Base-by-base conservation (phyloP, 768 basidiomycete species). In the Pleurotus tuber-regium region DNA sequence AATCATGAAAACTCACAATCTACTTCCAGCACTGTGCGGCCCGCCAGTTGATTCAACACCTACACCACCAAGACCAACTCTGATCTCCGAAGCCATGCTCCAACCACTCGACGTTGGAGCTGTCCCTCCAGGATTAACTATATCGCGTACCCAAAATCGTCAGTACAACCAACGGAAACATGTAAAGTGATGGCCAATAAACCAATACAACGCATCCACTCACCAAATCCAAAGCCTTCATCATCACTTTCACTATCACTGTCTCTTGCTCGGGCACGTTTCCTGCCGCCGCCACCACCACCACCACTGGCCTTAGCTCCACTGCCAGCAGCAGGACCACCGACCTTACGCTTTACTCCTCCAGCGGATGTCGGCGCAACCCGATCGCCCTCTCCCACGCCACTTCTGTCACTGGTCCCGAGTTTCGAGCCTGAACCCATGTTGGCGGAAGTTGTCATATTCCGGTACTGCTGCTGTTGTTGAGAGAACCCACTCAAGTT, bases 51-150 rank as follows among this genome's bases (percentile, higher is more conserved):
- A 44, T 21, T 48, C 46, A 19, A 48, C 31, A 19, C 46, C 46
- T 12, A 48, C 46, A 18, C 46, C 46, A 35, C 16, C 46, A n/a
- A 48, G 29, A 4, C 46, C 46, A 12, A 48, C 46, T 35, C 46
- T 31, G n/a, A 48, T 48, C 46, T 48, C 46, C 16, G 46, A 48
- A 31, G 46, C 46, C 46, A 48, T 48, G 31, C 46, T 48, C 46
- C 46, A 48, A 12, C 30, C 31, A 10, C 30, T 23, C 23, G 40
- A 23, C 9, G 40, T 19, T 38, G 35, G 35, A 8, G 35, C n/a
- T 18, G 35, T 12, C n/a, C 21, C n/a, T 24, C 41, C 46, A 18
- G 23, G 1, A 48, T 48, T 48, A 18, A 36, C 31, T 33, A 24
- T 24, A 21, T 21, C 14, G 23, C 21, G 40, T 19, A 4, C 40